These are phyloP conservation scores for Pontederia paniculata DNA, from an alignment of 176 grass and related monocot genomes.

Conservation along the genomic window DNA sequence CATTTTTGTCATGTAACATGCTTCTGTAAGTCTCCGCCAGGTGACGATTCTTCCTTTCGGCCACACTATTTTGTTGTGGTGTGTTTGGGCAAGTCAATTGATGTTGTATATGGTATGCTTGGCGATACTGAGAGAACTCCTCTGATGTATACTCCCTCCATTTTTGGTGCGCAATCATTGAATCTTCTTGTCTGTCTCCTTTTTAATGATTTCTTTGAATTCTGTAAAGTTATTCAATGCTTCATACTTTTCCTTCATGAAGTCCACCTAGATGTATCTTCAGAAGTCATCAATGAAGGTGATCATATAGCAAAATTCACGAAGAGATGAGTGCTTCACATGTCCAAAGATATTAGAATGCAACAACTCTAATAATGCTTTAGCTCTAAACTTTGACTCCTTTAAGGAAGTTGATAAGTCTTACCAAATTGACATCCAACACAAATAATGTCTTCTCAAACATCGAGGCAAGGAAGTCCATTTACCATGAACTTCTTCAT, in stretches of 20 bases:
- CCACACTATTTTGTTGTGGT: conserved; percentile 21
- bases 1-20: conserved; percentile 20
- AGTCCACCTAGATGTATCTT: conserved; percentile 1
- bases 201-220: conserved; percentile 21
- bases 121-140: conserved; percentile 12
- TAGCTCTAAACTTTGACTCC: background rate
- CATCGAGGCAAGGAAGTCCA: background rate
- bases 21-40: conserved; percentile 4
- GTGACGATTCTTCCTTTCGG: conserved; percentile 1
- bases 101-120: conserved; percentile 1
- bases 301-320: background rate
- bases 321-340: background rate
- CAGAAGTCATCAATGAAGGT: conserved; percentile 1
- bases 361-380: conserved; percentile 14
- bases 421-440: conserved; percentile 7
- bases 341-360: conserved; percentile 20
- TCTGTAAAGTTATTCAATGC: conserved; percentile 8
- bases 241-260: conserved; percentile 12
- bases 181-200: conserved; percentile 3
- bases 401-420: conserved; percentile 7
- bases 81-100: conserved; percentile 16
- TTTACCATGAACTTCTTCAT: background rate
- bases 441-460: background rate
- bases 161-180: conserved; percentile 4
- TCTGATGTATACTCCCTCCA: conserved; percentile 1